Conservation (phyloP, 305 asterid species). For the Solanum hybrid region DNA sequence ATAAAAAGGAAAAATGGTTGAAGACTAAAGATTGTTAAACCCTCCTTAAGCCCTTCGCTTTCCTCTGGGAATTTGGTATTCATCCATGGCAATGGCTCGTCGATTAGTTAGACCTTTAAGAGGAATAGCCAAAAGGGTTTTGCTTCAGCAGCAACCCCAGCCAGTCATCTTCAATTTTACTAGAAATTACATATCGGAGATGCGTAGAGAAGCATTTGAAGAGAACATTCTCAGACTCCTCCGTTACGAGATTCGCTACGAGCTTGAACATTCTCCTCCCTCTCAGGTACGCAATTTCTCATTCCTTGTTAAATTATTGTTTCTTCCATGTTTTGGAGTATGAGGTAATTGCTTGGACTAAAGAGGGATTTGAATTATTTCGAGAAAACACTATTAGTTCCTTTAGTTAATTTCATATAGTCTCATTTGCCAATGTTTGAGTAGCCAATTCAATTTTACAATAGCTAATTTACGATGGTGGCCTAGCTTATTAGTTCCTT, state of each 20-base stretch:
- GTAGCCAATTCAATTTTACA: not conserved
- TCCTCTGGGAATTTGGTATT: not conserved
- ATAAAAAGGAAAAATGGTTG: not conserved
- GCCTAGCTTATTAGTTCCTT: not conserved
- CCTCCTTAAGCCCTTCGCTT: constrained; percentile 10
- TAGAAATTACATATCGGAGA: constrained; percentile 46
- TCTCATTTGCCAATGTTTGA: not conserved
- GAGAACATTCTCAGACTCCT: constrained; percentile 66
- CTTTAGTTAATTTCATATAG: not conserved
- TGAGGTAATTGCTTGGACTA: not conserved
- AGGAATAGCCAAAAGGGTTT: constrained; percentile 26
- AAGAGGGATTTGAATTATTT: not conserved
- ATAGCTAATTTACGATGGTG: not conserved
- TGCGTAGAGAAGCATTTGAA: constrained; percentile 76
- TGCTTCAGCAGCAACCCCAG: constrained; percentile 26
- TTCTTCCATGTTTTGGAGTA: not conserved
- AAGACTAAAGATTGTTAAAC: not conserved
- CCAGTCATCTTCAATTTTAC: constrained; percentile 17
- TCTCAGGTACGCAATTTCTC: constrained; percentile 33
- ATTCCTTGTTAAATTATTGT: not conserved
- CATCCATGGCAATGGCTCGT: constrained; percentile 34
- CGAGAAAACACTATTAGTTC: not conserved
- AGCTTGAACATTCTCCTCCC: constrained; percentile 51
- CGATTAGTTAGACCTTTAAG: constrained; percentile 42
- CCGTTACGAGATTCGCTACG: constrained; percentile 68